These are phyloP conservation scores for Leccinum longicurvipes DNA, from an alignment of 768 basidiomycete genomes.

Conservation along the genomic window DNA sequence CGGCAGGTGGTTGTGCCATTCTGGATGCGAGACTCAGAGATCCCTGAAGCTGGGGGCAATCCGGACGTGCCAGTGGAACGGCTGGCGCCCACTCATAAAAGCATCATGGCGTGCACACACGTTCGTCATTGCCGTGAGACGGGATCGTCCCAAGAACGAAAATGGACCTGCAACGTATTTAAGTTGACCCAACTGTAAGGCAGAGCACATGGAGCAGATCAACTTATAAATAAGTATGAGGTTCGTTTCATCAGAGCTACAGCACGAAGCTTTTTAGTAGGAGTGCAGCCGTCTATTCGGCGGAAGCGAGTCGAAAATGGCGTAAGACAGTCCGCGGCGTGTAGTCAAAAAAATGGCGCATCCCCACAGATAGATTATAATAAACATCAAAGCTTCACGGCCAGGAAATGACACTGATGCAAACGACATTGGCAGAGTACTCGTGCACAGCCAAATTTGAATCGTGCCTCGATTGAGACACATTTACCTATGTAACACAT, in stretches of 20 bases:
- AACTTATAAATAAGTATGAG: background rate
- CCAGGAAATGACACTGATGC: no score
- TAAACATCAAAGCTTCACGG: background rate
- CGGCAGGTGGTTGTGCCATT: constrained; percentile 11
- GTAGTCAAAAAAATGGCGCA: background rate
- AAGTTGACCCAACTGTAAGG: background rate
- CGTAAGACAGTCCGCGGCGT: no score
- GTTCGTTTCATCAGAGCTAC: no score
- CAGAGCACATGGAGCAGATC: background rate
- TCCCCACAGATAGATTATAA: background rate
- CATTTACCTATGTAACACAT: background rate
- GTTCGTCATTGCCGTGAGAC: constrained; percentile 12
- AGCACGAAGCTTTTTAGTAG: no score
- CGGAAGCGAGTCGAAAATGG: no score
- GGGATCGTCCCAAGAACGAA: background rate
- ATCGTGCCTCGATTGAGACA: background rate
- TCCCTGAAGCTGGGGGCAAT: background rate
- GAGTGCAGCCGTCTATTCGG: no score
- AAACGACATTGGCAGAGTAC: no score
- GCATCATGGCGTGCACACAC: constrained; percentile 1
- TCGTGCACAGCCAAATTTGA: background rate
- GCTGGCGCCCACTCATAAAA: constrained; percentile 5
- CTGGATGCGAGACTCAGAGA: background rate
- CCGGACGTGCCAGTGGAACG: background rate
- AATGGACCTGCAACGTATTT: background rate